Base-by-base conservation (phyloP, 1,139 yeast genomes). In the Suhomyces bokatorum region DNA sequence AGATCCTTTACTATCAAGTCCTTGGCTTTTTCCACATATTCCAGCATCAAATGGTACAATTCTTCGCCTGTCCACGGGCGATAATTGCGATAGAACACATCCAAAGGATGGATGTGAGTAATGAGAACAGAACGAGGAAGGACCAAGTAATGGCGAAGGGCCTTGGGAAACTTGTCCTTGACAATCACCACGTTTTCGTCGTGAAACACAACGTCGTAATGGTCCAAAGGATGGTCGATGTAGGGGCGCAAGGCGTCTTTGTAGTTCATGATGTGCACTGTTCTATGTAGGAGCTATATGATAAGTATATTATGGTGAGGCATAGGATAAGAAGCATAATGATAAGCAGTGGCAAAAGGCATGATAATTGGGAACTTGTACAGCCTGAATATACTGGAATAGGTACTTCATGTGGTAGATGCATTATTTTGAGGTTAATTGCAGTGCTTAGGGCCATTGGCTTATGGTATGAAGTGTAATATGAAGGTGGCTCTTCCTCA, bases 141-240 rank as follows among this genome's bases (percentile, higher is more conserved):
- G 2, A 87, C 68, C 40, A 87, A 65, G 49, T 75, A 73, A 58
- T 87, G 96, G 22, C 79, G 67, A 13, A 66, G 54, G 1, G 91
- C 67, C 58, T 87, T 87, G 13, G 93, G 89, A 57, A 68, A 87
- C 39, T 60, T 60, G 59, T 87, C 95, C 38, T 65, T 64, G 16
- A 87, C 68, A 1, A 87, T 78, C 4, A 81, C 77, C 10, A 74
- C 83, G 0, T 75, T 77, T 48, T 85, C 85, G 42, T 66, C 59
- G 50, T 59, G 78, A 1, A 83, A 50, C 1, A 66, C 60, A 2
- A 56, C 47, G 5, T 60, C 62, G 3, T 50, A 50, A 35, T 54
- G 46, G 14, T 45, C 46, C 4, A 54, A 49, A 1, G 77, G 75
- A 28, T 63, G 35, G 12, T 64, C 61, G 27, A 74, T 67, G 53